A percentile compares a stretch with the other conserved stretches of the same genome.
Conservation (phyloP, 768 basidiomycete genomes). For the Kwoniella heveanensis region DNA sequence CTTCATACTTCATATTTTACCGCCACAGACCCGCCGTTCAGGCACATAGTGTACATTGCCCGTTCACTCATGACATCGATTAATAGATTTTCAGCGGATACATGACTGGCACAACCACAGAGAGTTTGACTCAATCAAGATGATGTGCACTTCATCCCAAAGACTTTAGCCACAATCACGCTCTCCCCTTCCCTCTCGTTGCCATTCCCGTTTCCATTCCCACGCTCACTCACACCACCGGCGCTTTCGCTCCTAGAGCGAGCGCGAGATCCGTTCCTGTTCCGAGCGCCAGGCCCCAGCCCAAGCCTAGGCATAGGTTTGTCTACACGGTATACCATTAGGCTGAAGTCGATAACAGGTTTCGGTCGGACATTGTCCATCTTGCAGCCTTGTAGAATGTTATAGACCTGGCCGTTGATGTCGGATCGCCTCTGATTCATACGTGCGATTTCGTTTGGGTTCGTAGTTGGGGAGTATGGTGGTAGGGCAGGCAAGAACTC, state of each 20-base stretch:
- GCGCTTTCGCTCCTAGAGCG: background rate
- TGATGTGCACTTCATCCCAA: background rate
- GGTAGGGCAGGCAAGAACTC: constrained; percentile 42
- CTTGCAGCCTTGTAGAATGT: constrained; percentile 34
- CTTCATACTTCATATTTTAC: too few species aligned
- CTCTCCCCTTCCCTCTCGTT: background rate
- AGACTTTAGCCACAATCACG: background rate
- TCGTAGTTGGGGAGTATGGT: constrained; percentile 18
- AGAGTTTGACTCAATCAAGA: background rate
- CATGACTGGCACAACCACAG: too few species aligned
- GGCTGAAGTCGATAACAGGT: constrained; percentile 34
- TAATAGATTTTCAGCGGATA: too few species aligned
- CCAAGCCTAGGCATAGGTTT: background rate
- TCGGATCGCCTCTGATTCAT: constrained; percentile 11
- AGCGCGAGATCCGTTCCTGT: background rate
- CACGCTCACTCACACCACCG: background rate
- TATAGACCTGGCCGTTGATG: constrained; percentile 12
- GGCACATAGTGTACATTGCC: too few species aligned
- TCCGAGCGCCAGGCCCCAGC: too few species aligned
- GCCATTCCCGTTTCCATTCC: too few species aligned
- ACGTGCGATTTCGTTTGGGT: constrained; percentile 33
- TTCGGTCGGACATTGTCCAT: constrained; percentile 33
- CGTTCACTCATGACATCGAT: too few species aligned
- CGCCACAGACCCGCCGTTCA: too few species aligned
- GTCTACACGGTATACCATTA: constrained; percentile 27